Percentiles rank a stretch among this genome's conserved stretches.
Evolutionary conservation across 73 alveolate genomes (phyloP).

Genomic region (Paramecium octaurelia): DNA sequence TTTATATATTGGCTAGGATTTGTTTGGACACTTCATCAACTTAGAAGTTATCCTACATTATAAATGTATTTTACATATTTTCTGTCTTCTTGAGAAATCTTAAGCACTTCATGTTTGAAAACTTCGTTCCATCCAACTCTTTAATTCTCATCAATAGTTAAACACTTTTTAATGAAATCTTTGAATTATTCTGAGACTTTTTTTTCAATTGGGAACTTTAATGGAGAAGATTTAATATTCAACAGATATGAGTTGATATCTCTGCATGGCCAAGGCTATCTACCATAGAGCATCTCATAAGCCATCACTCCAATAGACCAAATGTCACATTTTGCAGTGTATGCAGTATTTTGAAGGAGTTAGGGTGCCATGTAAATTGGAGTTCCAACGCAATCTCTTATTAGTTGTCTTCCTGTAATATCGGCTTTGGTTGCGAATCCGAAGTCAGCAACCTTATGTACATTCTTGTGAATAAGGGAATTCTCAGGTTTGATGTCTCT

Average conservation of each 20-base stretch:
- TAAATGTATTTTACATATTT: background rate
- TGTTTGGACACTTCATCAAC: background rate
- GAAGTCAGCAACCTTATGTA: slow-evolving; percentile 56
- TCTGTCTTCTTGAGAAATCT: background rate
- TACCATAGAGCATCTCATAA: slow-evolving; percentile 62
- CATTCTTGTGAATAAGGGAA: slow-evolving; percentile 15
- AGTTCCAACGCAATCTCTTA: slow-evolving; percentile 52
- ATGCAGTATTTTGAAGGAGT: slow-evolving; percentile 48
- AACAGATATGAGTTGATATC: background rate
- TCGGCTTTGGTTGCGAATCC: slow-evolving; percentile 60
- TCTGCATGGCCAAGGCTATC: slow-evolving; percentile 62
- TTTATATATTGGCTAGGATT: background rate
- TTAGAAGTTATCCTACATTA: background rate
- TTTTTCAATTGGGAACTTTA: slow-evolving; percentile 23
- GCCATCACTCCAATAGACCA: slow-evolving; percentile 61
- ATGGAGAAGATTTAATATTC: background rate
- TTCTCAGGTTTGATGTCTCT: slow-evolving; percentile 64
- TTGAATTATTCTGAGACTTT: slow-evolving; percentile 35
- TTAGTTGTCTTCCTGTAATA: slow-evolving; percentile 13
- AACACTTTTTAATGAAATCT: slow-evolving; percentile 51
- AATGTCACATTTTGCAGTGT: slow-evolving; percentile 58
- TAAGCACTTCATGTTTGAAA: background rate
- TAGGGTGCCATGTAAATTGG: slow-evolving; percentile 61
- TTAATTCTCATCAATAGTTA: slow-evolving; percentile 37
- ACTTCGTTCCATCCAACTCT: slow-evolving; percentile 60